Percentiles rank a stretch among this genome's conserved stretches.
Conservation (phyloP, 176 grass and related monocot species). For the Guadua angustifolia region DNA sequence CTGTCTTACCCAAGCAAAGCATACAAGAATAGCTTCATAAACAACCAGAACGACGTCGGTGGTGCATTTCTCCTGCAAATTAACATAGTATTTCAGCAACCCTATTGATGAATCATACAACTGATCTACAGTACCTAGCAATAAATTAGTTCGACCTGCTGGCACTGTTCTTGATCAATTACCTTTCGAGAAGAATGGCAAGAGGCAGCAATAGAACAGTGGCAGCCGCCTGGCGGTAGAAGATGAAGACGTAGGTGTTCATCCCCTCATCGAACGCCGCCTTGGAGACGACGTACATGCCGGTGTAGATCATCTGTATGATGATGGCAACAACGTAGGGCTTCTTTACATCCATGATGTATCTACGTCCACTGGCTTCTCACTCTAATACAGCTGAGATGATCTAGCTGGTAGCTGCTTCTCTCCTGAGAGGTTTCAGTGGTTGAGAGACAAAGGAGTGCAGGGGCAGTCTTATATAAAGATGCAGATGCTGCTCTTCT, state of each 20-base stretch:
- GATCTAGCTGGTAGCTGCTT: too few relatives aligned
- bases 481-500: constrained; percentile 30
- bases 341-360: constrained; percentile 19
- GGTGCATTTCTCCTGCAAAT: constrained; percentile 46
- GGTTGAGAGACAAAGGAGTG: constrained; percentile 29
- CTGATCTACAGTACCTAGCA: background rate
- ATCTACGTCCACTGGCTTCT: background rate
- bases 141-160: too few relatives aligned
- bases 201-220: constrained; percentile 40
- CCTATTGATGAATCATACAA: background rate
- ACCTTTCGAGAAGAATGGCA: constrained; percentile 30
- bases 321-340: constrained; percentile 50
- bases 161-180: too few relatives aligned
- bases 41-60: constrained; percentile 22
- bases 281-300: constrained; percentile 58
- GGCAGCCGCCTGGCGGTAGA: constrained; percentile 62
- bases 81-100: background rate
- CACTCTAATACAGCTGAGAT: too few relatives aligned
- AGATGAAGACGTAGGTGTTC: constrained; percentile 62
- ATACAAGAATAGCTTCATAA: constrained; percentile 61
- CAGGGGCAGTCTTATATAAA: constrained; percentile 47
- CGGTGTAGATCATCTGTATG: constrained; percentile 55
- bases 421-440: background rate
- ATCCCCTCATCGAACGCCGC: constrained; percentile 56
- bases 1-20: constrained; percentile 54